Conservation (phyloP, 176 grass and related monocot species). For the Paspalum notatum region DNA sequence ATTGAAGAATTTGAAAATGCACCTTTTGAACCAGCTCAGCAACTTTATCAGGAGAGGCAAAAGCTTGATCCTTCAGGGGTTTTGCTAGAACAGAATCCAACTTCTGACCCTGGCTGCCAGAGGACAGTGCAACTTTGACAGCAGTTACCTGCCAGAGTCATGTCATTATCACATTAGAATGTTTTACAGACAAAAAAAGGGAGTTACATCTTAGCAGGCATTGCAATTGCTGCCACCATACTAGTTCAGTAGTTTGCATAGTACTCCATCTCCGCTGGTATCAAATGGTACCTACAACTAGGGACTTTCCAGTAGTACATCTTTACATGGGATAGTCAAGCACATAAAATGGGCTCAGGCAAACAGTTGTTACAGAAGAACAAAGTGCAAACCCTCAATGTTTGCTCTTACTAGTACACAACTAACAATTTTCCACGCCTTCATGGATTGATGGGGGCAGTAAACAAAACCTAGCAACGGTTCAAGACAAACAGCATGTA, state of each 20-base stretch:
- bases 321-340: background rate
- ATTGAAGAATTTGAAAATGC: constrained; percentile 18
- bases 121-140: constrained; percentile 88
- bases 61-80: constrained; percentile 92
- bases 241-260: background rate
- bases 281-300: background rate
- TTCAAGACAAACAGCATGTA: background rate
- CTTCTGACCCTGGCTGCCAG: constrained; percentile 81
- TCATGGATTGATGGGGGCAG: background rate
- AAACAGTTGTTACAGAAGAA: constrained; percentile 7
- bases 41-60: constrained; percentile 96
- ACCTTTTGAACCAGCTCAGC: constrained; percentile 94
- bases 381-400: background rate
- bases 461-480: background rate
- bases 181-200: background rate
- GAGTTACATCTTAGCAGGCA: constrained; percentile 19
- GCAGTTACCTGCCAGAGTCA: constrained; percentile 72
- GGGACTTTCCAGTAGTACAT: background rate
- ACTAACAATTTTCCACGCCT: background rate
- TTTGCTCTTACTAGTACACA: background rate
- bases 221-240: background rate
- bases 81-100: constrained; percentile 90
- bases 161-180: constrained; percentile 26
- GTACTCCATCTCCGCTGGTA: background rate
- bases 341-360: background rate